Percentiles rank a stretch among this genome's conserved stretches.
phyloP scores from a whole-genome alignment of 768 basidiomycete genomes.

The Mrakia hoshinonis region DNA sequence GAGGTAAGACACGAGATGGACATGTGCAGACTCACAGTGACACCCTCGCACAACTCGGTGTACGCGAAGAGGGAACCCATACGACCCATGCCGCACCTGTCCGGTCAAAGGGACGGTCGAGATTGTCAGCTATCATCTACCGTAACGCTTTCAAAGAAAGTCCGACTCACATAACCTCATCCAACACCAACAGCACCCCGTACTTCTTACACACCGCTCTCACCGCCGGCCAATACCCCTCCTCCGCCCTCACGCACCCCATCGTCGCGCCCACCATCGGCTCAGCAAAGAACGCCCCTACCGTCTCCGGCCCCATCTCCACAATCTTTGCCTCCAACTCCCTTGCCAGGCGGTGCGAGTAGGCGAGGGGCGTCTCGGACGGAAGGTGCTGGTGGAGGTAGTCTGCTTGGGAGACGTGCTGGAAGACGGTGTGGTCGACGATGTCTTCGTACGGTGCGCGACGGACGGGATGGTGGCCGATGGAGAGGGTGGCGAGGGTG shows the following conservation, averaged over 20 bases:
- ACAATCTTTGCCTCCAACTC: conserved; percentile 81
- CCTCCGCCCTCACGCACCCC: background rate
- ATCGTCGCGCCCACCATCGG: conserved; percentile 1
- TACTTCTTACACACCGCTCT: conserved; percentile 51
- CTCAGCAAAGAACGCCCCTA: conserved; percentile 43
- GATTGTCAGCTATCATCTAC: background rate
- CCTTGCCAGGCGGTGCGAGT: conserved; percentile 63
- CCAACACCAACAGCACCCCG: conserved; percentile 61
- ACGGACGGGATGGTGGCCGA: conserved; percentile 53
- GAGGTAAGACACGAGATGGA: background rate
- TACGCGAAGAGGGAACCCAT: conserved; percentile 82
- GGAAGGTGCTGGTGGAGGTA: conserved; percentile 63
- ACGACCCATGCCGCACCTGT: conserved; percentile 41
- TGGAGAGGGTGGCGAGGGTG: conserved; percentile 56
- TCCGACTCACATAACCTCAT: conserved; percentile 70
- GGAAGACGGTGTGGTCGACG: conserved; percentile 44
- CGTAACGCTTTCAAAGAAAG: background rate
- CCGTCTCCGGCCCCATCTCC: conserved; percentile 69
- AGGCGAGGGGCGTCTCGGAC: conserved; percentile 67
- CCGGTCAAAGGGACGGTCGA: background rate
- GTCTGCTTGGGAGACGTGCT: conserved; percentile 82
- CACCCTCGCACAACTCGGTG: conserved; percentile 72
- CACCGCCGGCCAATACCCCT: conserved; percentile 29
- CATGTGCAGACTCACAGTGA: conserved; percentile 35
- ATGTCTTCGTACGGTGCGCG: conserved; percentile 36